Evolutionary conservation across 1,284 basidiomycete genomes (phyloP), one percentile per base, ranked within the genome.

Genomic region (Papiliotrema fonsecae): DNA sequence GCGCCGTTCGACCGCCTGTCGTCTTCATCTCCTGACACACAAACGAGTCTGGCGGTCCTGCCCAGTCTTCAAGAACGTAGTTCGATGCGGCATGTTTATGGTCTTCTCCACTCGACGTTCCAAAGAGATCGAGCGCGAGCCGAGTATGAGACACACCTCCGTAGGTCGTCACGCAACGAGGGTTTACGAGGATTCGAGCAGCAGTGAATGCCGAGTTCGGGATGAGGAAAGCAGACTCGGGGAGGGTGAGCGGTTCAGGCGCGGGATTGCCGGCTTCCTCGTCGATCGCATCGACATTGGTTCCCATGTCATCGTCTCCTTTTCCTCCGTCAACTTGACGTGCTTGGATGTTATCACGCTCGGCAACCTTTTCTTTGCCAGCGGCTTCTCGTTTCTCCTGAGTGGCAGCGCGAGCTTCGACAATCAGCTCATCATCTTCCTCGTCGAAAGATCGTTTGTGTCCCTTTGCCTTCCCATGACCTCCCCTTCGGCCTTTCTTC

Each of bases 11-110:
- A n/a, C 91, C 91, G 24, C 89, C 88, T 0, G 87, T 89, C 75
- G 84, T 84, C 64, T 87, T 87, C 78, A 96, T 92, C 70, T 97
- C 92, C 75, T 96, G 92, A 68, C 92, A 97, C 4, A 96, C 90
- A 75, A 94, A 97, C 56, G 85, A 88, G 70, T 93, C 89, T 0
- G 92, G 92, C 3, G 92, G 89, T 25, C 88, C 87, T 51, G 88
- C 85, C 90, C 91, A 96, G 67, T 93, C 88, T 46, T 92, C 88
- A 50, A 96, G 72, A 1, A 87, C 79, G 69, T 94, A 93, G 67
- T 86, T 88, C 45, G 82, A 71, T 11, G 80, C 47, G 64, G 76
- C 45, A 66, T 63, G 57, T 45, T 56, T 48, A 50, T 77, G 41
- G 69, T 77, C 41, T 69, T 67, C 60, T 38, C 65, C 67, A 31